Evolutionary conservation across 805 yeast genomes (phyloP).

Genomic region (Candida germanica): DNA sequence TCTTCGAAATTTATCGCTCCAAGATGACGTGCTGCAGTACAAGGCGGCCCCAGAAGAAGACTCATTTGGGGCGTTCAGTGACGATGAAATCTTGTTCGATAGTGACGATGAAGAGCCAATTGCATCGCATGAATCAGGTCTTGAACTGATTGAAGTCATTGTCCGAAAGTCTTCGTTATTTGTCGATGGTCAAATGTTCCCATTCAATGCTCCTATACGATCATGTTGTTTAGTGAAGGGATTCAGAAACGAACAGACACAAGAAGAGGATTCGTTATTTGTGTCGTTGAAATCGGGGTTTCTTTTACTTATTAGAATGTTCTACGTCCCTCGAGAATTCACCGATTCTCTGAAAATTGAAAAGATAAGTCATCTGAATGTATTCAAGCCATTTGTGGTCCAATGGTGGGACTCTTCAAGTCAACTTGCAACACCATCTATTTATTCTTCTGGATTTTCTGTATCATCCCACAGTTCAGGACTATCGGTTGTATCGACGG

Average conservation of each 20-base stretch:
- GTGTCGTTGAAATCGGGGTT: conserved; percentile 40
- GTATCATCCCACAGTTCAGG: conserved; percentile 39
- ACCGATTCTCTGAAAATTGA: conserved; percentile 22
- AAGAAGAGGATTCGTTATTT: conserved; percentile 37
- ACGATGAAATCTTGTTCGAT: conserved; percentile 23
- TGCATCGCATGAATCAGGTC: not conserved
- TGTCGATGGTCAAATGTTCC: conserved; percentile 28
- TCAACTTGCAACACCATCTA: conserved; percentile 12
- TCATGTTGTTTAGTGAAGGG: conserved; percentile 29
- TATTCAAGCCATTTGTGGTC: conserved; percentile 42
- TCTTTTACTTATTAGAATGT: conserved; percentile 37
- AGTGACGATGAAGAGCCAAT: not conserved
- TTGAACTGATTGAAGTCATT: conserved; percentile 21
- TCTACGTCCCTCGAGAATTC: conserved; percentile 29
- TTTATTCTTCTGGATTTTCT: conserved; percentile 23
- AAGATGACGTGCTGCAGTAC: conserved; percentile 37
- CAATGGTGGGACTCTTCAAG: conserved; percentile 47
- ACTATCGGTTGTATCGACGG: conserved; percentile 33
- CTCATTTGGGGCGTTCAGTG: conserved; percentile 36
- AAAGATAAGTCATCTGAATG: conserved; percentile 10
- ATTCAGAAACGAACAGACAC: conserved; percentile 12
- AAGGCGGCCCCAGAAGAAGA: conserved; percentile 32
- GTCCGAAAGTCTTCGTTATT: conserved; percentile 31
- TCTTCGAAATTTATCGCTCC: conserved; percentile 29
- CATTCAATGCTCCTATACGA: conserved; percentile 30